phyloP scores from a whole-genome alignment of 371 early-diverging fungal genomes.

The Enteropsectra breve region DNA sequence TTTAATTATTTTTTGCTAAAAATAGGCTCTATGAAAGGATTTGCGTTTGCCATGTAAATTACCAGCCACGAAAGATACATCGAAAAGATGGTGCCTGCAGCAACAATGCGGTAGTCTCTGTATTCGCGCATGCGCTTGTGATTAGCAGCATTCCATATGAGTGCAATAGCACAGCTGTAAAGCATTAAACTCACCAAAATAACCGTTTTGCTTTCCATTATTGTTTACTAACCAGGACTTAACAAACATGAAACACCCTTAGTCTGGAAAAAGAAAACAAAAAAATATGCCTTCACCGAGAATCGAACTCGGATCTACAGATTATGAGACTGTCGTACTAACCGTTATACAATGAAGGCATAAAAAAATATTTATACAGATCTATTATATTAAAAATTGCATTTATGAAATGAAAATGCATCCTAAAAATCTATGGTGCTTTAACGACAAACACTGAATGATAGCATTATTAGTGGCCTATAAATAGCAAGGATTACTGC shows the following conservation, averaged over 20 bases:
- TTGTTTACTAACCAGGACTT: neutral
- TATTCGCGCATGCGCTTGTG: conserved; percentile 10
- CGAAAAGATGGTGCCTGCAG: conserved; percentile 40
- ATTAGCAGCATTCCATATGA: neutral
- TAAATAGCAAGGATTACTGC: no score
- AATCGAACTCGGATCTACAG: conserved; percentile 30
- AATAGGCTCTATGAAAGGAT: conserved; percentile 45
- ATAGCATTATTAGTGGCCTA: no score
- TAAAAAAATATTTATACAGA: neutral
- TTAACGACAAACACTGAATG: no score
- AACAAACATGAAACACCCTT: no score
- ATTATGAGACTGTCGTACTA: conserved; percentile 36
- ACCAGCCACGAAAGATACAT: conserved; percentile 48
- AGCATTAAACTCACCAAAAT: neutral
- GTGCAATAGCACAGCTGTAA: neutral
- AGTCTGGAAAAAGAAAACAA: no score
- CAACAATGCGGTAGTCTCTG: conserved; percentile 31
- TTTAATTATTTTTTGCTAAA: conserved; percentile 5
- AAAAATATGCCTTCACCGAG: conserved; percentile 33
- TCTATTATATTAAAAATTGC: neutral
- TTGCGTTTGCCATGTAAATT: conserved; percentile 46
- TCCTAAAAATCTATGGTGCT: no score
- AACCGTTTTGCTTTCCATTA: conserved; percentile 11
- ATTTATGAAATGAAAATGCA: neutral
- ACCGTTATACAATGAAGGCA: conserved; percentile 27